Evolutionary conservation across 2,329 filamentous ascomycete species (phyloP).

Genomic region (Penicillium expansum): DNA sequence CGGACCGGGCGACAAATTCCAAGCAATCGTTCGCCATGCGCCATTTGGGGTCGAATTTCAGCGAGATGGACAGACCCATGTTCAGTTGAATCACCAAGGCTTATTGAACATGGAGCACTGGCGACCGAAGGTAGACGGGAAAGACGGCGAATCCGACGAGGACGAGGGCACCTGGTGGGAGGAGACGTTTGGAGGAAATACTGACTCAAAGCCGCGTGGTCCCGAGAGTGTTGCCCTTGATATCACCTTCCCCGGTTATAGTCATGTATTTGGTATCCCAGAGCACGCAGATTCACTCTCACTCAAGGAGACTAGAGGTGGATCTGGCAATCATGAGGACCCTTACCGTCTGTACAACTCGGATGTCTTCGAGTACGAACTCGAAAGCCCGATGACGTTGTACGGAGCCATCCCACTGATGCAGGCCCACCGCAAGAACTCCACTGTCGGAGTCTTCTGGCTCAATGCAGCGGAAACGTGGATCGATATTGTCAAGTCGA

Average conservation of each 20-base stretch:
- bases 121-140: slow-evolving; percentile 75
- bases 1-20: slow-evolving; percentile 70
- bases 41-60: slow-evolving; percentile 87
- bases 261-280: slow-evolving; percentile 90
- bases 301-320: slow-evolving; percentile 82
- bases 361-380: slow-evolving; percentile 96
- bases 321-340: slow-evolving; percentile 77
- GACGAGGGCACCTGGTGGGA: slow-evolving; percentile 95
- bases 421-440: slow-evolving; percentile 93
- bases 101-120: slow-evolving; percentile 94
- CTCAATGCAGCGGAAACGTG: slow-evolving; percentile 95
- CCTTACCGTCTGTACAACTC: slow-evolving; percentile 95
- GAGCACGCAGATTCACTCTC: slow-evolving; percentile 88
- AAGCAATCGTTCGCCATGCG: slow-evolving; percentile 77
- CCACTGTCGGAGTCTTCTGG: slow-evolving; percentile 95
- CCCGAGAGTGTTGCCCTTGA: slow-evolving; percentile 90
- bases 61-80: slow-evolving; percentile 74
- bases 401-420: slow-evolving; percentile 98
- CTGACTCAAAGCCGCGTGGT: slow-evolving; percentile 89
- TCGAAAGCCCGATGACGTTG: slow-evolving; percentile 96
- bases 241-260: slow-evolving; percentile 87
- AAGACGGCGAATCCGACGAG: slow-evolving; percentile 50
- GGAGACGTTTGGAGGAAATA: slow-evolving; percentile 91
- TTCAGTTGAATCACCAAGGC: slow-evolving; percentile 87
- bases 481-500: slow-evolving; percentile 87